Percentiles rank a stretch among this genome's conserved stretches.
phyloP scores from a whole-genome alignment of 2,329 filamentous ascomycete genomes.

The Endothia cerciana region DNA sequence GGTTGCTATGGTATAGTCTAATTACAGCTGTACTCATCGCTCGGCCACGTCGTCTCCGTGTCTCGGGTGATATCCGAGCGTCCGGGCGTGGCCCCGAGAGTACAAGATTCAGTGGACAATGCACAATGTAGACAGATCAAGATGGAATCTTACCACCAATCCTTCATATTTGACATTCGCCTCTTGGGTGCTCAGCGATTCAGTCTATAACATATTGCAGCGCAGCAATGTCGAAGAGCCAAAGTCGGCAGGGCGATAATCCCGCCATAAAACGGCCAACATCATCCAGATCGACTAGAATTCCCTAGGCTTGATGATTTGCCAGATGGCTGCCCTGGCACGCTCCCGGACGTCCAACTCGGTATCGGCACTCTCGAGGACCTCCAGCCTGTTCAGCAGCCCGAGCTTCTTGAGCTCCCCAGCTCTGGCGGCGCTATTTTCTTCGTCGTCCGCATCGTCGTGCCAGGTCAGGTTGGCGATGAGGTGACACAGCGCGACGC shows the following conservation, averaged over 20 bases:
- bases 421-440: conserved; percentile 68
- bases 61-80: too few species aligned
- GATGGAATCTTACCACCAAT: background rate
- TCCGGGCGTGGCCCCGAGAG: too few species aligned
- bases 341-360: conserved; percentile 84
- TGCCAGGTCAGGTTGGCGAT: conserved; percentile 84
- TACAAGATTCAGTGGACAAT: background rate
- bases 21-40: background rate
- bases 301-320: conserved; percentile 58
- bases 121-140: background rate
- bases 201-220: background rate
- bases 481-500: conserved; percentile 79
- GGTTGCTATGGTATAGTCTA: background rate
- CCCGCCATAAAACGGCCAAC: background rate
- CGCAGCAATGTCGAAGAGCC: background rate
- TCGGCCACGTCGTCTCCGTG: background rate
- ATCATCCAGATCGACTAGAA: conserved; percentile 9
- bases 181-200: background rate
- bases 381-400: conserved; percentile 67
- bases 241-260: background rate
- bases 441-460: conserved; percentile 71
- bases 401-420: conserved; percentile 72
- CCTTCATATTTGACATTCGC: background rate
- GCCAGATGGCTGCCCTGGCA: conserved; percentile 77
- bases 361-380: conserved; percentile 65